phyloP scores from a whole-genome alignment of 2,329 filamentous ascomycete species.

The Mycosphaerella sp. region DNA sequence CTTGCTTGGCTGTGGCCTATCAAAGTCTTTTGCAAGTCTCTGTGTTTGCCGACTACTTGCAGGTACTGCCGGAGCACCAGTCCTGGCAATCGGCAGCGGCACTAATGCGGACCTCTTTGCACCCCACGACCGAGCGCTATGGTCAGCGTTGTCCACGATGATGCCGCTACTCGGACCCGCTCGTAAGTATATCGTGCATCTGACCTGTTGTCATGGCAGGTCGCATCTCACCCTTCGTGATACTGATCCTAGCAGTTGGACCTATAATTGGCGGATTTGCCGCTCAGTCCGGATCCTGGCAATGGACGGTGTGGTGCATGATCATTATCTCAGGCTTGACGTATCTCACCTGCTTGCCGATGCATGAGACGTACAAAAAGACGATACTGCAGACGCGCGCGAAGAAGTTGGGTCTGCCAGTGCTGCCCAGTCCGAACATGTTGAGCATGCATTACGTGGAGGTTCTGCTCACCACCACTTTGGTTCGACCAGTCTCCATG shows the following conservation, averaged over 20 bases:
- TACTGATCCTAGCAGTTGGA: constrained; percentile 13
- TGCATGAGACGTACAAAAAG: constrained; percentile 52
- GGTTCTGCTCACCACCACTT: constrained; percentile 30
- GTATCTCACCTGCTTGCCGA: constrained; percentile 37
- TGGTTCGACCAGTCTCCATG: constrained; percentile 33
- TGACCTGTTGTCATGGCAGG: too few species aligned
- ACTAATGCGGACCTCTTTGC: constrained; percentile 38
- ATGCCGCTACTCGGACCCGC: constrained; percentile 37
- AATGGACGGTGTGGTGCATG: constrained; percentile 41
- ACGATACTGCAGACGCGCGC: constrained; percentile 39
- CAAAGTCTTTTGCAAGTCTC: constrained; percentile 22
- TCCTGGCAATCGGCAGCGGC: constrained; percentile 40
- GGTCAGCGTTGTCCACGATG: constrained; percentile 36
- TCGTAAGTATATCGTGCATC: too few species aligned
- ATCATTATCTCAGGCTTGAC: constrained; percentile 38
- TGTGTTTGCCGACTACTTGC: constrained; percentile 41
- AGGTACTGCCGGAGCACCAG: constrained; percentile 35
- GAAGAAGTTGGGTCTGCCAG: constrained; percentile 30
- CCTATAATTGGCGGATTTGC: constrained; percentile 36
- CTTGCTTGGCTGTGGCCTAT: constrained; percentile 29
- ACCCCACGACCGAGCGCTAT: constrained; percentile 31
- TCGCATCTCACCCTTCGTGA: too few species aligned
- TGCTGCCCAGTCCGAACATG: constrained; percentile 19
- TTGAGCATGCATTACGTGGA: constrained; percentile 28
- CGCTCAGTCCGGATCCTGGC: constrained; percentile 38